Evolutionary conservation across 306 rosid genomes (phyloP).

Genomic region (Malus asiatica): DNA sequence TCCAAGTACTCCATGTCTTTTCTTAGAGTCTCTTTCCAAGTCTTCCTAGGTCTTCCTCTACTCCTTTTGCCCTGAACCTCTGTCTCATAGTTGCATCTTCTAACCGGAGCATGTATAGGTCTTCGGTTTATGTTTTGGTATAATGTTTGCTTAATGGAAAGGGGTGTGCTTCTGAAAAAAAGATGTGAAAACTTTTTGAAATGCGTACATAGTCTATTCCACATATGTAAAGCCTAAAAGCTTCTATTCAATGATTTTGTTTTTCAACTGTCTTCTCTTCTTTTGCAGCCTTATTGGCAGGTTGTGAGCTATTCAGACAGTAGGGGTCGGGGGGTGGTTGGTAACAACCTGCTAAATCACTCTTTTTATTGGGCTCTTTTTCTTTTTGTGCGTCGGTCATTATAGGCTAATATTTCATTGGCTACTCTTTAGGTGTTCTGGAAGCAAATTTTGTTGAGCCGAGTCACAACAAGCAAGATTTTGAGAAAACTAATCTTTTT

Average conservation of each 20-base stretch:
- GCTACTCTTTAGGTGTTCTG: conserved; percentile 51
- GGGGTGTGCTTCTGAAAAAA: neutral
- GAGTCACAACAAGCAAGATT: conserved; percentile 91
- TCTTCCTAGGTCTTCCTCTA: no score
- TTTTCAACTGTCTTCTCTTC: neutral
- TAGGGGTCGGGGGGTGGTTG: conserved; percentile 87
- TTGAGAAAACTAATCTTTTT: conserved; percentile 79
- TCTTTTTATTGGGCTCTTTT: conserved; percentile 6
- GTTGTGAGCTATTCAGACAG: conserved; percentile 56
- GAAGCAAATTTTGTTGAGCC: conserved; percentile 89
- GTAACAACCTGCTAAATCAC: conserved; percentile 37
- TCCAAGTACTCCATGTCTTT: no score
- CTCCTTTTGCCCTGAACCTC: no score
- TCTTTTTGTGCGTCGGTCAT: neutral
- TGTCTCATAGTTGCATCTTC: no score
- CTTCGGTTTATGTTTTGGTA: neutral
- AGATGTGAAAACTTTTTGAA: neutral
- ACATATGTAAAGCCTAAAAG: neutral
- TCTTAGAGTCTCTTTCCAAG: no score
- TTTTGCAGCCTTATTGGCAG: conserved; percentile 83
- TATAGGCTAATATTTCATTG: conserved; percentile 15
- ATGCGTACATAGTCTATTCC: neutral
- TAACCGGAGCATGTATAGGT: no score
- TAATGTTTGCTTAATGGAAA: neutral
- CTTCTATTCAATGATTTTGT: neutral